Conservation (phyloP, 192 early-diverging fungal species). For the Allomyces macrogynus region DNA sequence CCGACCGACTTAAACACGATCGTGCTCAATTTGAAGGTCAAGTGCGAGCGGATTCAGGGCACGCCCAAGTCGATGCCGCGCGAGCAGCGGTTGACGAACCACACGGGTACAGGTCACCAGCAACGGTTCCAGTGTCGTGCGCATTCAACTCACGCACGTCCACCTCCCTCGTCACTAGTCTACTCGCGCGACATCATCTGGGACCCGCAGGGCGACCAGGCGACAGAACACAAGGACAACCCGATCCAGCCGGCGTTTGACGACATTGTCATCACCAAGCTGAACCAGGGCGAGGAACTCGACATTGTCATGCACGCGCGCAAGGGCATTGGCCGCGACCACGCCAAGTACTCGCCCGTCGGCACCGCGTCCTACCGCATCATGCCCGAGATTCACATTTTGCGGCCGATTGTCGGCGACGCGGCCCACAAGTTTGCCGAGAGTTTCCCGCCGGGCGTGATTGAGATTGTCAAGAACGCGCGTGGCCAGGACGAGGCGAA, state of each 20-base stretch:
- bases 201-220: conserved; percentile 85
- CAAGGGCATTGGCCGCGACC: conserved; percentile 86
- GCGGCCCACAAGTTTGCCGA: conserved; percentile 56
- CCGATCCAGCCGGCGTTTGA: conserved; percentile 63
- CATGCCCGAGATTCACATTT: conserved; percentile 73
- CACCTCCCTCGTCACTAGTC: conserved; percentile 13
- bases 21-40: conserved; percentile 64
- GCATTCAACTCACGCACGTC: too few species aligned
- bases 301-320: conserved; percentile 65
- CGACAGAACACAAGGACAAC: conserved; percentile 33
- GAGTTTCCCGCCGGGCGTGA: conserved; percentile 76
- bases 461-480: conserved; percentile 48
- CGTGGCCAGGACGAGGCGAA: conserved; percentile 45
- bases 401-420: conserved; percentile 63
- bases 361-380: conserved; percentile 83
- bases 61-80: too few species aligned
- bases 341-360: conserved; percentile 94
- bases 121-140: too few species aligned
- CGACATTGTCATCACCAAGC: conserved; percentile 82
- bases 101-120: too few species aligned
- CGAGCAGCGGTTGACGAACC: too few species aligned
- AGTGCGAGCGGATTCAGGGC: conserved; percentile 42
- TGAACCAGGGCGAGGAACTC: conserved; percentile 77
- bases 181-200: conserved; percentile 56
- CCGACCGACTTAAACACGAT: conserved; percentile 87